Evolutionary conservation across 768 basidiomycete genomes (phyloP).

Genomic region (Termitomyces sp.): DNA sequence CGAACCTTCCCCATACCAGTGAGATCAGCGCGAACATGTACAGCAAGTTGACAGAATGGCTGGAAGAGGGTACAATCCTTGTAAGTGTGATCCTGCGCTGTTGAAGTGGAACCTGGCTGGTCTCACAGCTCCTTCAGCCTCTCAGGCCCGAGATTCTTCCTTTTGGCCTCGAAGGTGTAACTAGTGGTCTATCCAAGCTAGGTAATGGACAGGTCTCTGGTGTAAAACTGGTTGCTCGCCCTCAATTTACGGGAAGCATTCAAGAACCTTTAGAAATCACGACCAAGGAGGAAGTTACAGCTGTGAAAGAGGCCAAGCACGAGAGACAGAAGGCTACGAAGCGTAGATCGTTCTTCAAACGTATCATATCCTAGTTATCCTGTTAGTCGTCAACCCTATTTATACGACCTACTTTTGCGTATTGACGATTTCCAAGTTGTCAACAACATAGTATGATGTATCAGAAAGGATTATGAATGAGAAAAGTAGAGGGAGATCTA

Average conservation of each 20-base stretch:
- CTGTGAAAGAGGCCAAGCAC: not conserved
- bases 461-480: no score
- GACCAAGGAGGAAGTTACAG: not conserved
- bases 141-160: constrained; percentile 39
- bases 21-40: constrained; percentile 19
- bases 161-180: constrained; percentile 41
- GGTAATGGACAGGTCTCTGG: constrained; percentile 37
- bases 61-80: constrained; percentile 31
- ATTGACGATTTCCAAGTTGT: no score
- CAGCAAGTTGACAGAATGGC: constrained; percentile 19
- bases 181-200: constrained; percentile 36
- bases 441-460: no score
- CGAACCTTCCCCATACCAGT: constrained; percentile 19
- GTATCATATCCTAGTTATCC: constrained; percentile 2
- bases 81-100: constrained; percentile 17
- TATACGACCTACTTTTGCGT: no score
- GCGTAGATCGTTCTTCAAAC: constrained; percentile 8
- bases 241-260: constrained; percentile 13
- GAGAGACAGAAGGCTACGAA: constrained; percentile 5
- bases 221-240: constrained; percentile 37
- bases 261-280: not conserved
- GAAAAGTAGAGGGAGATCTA: no score
- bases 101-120: not conserved
- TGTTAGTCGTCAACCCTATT: not conserved
- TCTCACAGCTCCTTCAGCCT: constrained; percentile 26